A percentile compares a stretch with the other conserved stretches of the same genome.
Evolutionary conservation across 768 basidiomycete genomes (phyloP).

Genomic region (Guyanaporus albipodus): DNA sequence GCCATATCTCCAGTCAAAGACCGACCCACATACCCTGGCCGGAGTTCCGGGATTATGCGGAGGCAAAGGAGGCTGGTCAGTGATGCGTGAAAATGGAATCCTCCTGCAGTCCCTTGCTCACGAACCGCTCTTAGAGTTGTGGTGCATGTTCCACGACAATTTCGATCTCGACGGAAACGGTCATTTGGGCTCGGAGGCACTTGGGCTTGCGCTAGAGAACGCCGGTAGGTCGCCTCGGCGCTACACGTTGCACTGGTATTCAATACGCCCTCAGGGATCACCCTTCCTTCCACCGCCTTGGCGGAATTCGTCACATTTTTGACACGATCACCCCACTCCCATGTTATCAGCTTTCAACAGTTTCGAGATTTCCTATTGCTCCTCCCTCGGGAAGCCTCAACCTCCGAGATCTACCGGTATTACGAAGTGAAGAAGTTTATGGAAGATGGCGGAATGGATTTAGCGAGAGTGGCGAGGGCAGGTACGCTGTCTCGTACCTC

Average conservation of each 20-base stretch:
- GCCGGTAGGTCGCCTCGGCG: conserved; percentile 51
- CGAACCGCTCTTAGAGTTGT: conserved; percentile 57
- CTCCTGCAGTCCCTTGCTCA: conserved; percentile 15
- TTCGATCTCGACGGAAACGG: conserved; percentile 90
- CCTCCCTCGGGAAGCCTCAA: conserved; percentile 74
- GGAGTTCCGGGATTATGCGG: conserved; percentile 71
- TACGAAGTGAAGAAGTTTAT: conserved; percentile 67
- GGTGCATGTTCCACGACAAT: conserved; percentile 88
- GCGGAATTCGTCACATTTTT: conserved; percentile 79
- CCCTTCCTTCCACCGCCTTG: conserved; percentile 62
- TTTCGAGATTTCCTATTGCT: conserved; percentile 90
- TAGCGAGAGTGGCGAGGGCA: conserved; percentile 85
- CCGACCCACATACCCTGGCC: conserved; percentile 58
- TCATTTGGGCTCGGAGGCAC: conserved; percentile 63
- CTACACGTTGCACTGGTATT: conserved; percentile 17
- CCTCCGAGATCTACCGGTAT: conserved; percentile 82
- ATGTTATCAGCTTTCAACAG: conserved; percentile 72
- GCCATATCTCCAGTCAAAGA: conserved; percentile 38
- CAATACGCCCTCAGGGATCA: conserved; percentile 53
- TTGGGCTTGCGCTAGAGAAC: conserved; percentile 58
- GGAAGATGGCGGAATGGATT: conserved; percentile 72
- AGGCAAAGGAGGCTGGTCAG: conserved; percentile 78
- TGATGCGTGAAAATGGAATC: conserved; percentile 19
- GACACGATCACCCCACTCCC: conserved; percentile 65
- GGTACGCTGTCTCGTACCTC: conserved; percentile 43